Base-by-base conservation (phyloP, 352 stramenopile species). In the Phytophthora sp. region DNA sequence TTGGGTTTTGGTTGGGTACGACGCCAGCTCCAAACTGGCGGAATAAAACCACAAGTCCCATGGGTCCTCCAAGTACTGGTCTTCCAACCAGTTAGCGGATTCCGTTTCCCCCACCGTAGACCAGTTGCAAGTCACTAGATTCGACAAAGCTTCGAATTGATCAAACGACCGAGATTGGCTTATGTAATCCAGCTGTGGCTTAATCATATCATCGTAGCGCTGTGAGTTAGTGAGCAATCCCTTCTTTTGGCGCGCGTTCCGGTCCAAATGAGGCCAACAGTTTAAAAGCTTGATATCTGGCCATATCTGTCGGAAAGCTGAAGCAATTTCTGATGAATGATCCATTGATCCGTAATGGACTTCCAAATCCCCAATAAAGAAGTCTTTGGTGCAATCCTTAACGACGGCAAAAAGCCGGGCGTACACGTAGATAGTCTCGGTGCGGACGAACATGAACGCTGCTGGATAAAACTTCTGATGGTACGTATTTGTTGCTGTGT, bases 381-480 rank as follows among this genome's bases (percentile, higher is more conserved):
- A 39, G 15, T 39, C 32, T 2, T n/a, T 39, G 5, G 32, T 39
- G 4, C 11, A n/a, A 6, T 39, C 18, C 32, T 39, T 15, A 2
- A 39, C 13, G 18, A 39, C 32, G 11, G 32, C 4, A 1, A 39
- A 39, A 20, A 39, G 32, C 32, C 18, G 17, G 3, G 17, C 26
- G 43, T 49, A 54, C 2, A 13, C 28, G 15, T 12, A 32, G 1
- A n/a, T 28, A 6, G 26, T 42, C 34, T 63, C 55, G 2, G 35
- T 32, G 3, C 45, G 44, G 3, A 63, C 44, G 7, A 63, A 63
- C 44, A 52, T 50, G 27, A 63, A 63, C 3, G 37, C 31, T 31
- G 20, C 15, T 1, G 37, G 56, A 5, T 58, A 52, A 18, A 65
- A 53, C 27, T 58, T 56, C 6, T 65, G 37, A 5, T 56, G 27